Percentiles rank a stretch among this genome's conserved stretches.
These are phyloP conservation scores for Starmera stellimalicola DNA, from an alignment of 1,139 yeast genomes.

Conservation along the genomic window DNA sequence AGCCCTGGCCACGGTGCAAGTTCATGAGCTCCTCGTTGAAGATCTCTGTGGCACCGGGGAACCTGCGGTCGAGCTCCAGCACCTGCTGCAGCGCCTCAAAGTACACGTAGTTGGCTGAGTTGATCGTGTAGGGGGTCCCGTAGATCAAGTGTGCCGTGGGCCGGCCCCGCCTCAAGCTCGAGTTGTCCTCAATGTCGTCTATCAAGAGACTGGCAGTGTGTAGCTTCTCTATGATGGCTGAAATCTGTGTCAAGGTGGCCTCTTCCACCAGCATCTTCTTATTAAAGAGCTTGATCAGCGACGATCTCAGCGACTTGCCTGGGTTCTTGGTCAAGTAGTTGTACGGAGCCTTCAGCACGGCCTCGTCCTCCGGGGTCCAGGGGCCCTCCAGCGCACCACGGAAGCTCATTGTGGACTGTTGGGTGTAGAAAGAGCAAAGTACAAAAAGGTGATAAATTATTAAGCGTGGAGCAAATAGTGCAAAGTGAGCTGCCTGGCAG, in stretches of 20 bases:
- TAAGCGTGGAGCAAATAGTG: too few species aligned
- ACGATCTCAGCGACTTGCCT: constrained; percentile 48
- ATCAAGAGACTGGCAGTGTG: constrained; percentile 62
- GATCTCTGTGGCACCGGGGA: constrained; percentile 22
- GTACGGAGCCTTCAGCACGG: constrained; percentile 43
- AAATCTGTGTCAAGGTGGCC: constrained; percentile 26
- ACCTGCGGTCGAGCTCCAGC: constrained; percentile 21
- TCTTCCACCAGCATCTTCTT: constrained; percentile 32
- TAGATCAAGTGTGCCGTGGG: constrained; percentile 70
- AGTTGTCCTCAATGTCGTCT: constrained; percentile 82
- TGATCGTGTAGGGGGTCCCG: constrained; percentile 74
- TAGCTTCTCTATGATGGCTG: constrained; percentile 41
- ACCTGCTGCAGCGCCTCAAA: constrained; percentile 58
- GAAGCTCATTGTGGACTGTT: too few species aligned
- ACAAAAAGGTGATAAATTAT: too few species aligned
- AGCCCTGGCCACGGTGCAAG: constrained; percentile 82
- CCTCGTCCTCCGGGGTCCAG: too few species aligned
- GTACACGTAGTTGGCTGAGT: constrained; percentile 76
- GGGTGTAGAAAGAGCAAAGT: too few species aligned
- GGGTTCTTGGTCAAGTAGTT: constrained; percentile 37
- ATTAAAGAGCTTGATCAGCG: constrained; percentile 42
- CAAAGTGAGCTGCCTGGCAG: too few species aligned
- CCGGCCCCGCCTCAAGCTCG: constrained; percentile 60
- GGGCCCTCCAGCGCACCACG: too few species aligned
- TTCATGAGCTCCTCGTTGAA: constrained; percentile 66